Percentiles rank a stretch among this genome's conserved stretches.
Evolutionary conservation across 345 rosid genomes (phyloP).

Genomic region (Corymbia maculata): DNA sequence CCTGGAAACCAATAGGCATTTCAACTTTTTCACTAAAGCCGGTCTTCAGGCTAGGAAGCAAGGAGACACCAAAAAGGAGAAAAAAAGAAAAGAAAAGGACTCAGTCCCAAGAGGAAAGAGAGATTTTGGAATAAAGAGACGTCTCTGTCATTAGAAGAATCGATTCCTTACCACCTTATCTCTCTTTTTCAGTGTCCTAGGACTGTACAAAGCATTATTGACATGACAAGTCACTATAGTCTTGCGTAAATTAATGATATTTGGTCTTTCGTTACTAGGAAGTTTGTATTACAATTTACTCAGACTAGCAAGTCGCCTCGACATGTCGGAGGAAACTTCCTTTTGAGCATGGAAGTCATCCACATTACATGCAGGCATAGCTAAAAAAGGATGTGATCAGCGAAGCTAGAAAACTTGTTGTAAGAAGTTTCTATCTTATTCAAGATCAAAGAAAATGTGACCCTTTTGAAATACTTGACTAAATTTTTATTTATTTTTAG

Average conservation of each 20-base stretch:
- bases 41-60: not conserved
- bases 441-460: not conserved
- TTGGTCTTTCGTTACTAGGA: not conserved
- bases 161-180: not conserved
- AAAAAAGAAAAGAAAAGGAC: not conserved
- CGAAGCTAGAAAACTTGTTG: not conserved
- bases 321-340: not conserved
- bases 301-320: not conserved
- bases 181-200: not conserved
- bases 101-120: not conserved
- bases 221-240: not conserved
- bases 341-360: no score
- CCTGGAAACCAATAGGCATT: not conserved
- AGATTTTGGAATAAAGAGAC: not conserved
- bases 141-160: not conserved
- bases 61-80: not conserved
- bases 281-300: not conserved
- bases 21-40: not conserved
- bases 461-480: not conserved
- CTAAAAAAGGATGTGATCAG: not conserved
- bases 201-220: not conserved
- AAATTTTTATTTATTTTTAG: not conserved
- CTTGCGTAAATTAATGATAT: not conserved
- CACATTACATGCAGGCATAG: not conserved
- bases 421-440: not conserved